phyloP scores from a whole-genome alignment of 257 asterid species.

The Perilla frutescens region DNA sequence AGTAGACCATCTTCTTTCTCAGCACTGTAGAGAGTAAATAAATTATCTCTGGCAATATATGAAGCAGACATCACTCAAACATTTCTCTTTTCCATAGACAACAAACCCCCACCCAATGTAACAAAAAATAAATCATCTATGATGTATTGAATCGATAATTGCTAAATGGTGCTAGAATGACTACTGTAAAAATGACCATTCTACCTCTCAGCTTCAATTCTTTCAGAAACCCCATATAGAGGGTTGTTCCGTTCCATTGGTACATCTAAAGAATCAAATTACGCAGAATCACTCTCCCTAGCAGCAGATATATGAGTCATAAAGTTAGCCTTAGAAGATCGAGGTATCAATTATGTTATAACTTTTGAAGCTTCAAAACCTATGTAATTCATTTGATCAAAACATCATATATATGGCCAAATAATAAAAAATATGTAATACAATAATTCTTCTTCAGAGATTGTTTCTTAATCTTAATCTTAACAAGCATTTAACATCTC shows the following conservation, averaged over 20 bases:
- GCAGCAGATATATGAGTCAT: constrained; percentile 93
- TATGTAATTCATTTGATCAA: too few species aligned
- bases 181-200: neutral
- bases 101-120: neutral
- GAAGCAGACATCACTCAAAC: constrained; percentile 25
- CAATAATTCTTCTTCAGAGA: too few species aligned
- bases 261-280: constrained; percentile 98
- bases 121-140: neutral
- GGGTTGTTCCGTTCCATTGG: constrained; percentile 98
- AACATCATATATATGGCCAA: too few species aligned
- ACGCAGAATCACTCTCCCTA: constrained; percentile 98
- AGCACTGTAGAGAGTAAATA: constrained; percentile 49
- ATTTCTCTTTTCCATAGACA: neutral
- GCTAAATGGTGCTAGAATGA: neutral
- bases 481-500: too few species aligned
- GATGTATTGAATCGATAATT: neutral
- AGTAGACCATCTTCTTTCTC: constrained; percentile 83
- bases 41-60: constrained; percentile 27
- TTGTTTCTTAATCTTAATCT: too few species aligned
- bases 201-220: constrained; percentile 79
- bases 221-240: constrained; percentile 80
- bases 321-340: constrained; percentile 75
- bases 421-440: too few species aligned
- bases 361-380: too few species aligned
- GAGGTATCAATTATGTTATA: constrained; percentile 80